Evolutionary conservation across 2,329 filamentous ascomycete species (phyloP), one percentile per base, ranked within the genome.

Genomic region (Pseudopyricularia javanii): DNA sequence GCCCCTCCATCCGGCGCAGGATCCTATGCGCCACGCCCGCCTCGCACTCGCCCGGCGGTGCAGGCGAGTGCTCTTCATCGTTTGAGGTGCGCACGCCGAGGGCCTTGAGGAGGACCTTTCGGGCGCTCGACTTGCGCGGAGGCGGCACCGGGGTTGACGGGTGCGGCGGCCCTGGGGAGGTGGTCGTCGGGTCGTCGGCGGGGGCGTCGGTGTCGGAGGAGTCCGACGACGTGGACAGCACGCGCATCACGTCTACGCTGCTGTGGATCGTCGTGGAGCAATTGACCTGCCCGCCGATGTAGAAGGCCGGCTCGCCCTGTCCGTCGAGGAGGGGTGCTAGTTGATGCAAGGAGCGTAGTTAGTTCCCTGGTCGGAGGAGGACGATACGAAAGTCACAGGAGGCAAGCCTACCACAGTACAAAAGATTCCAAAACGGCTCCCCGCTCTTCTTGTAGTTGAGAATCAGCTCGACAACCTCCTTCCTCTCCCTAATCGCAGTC

Each of bases 261-360:
- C 67, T 72, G 53, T 73, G 71, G 33, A 81, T 69, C 0, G 72
- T 73, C 2, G 75, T 75, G 0, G 77, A 79, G 14, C 79, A 73
- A 56, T 83, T 76, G 51, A 82, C 71, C 56, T 82, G 76, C 0
- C 72, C 78, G 1, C 76, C 78, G 15, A 83, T 67, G 58, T 75
- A 79, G 61, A 74, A 80, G 0, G 66, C 68, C 2, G 76, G 62
- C 7, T 70, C 70, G 3, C 78, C 78, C 0, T 66, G 58, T 24
- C 47, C 50, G 50, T 52, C 50, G 20, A 45, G 43, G 3, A 52
- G 37, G 12, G 50, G 50, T 33, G 50, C 50, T 52, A 30, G 1
- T 26, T 33, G 0, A 64, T 61, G 37, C 8, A 9, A 43, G 7
- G 11, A 22, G n/a, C n/a, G n/a, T n/a, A n/a, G n/a, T n/a, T n/a